Evolutionary conservation across 768 basidiomycete species (phyloP).

Genomic region (Boletus bicolor): DNA sequence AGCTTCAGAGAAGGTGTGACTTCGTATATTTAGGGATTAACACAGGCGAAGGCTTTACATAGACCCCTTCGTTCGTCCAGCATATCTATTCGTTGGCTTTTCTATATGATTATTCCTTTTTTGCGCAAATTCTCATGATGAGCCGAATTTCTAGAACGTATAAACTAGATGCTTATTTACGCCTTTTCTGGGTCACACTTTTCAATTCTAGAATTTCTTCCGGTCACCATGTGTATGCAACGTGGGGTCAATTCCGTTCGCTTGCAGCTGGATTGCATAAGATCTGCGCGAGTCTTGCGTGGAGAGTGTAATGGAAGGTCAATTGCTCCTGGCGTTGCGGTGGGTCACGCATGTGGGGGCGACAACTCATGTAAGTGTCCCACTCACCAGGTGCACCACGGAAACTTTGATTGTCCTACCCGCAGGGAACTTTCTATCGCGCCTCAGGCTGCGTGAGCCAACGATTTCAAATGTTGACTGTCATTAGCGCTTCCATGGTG

Average conservation of each 20-base stretch:
- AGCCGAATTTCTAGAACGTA: conserved; percentile 23
- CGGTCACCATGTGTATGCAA: conserved; percentile 12
- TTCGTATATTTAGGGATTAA: conserved; percentile 27
- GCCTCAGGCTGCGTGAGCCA: neutral
- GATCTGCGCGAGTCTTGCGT: conserved; percentile 12
- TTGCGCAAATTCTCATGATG: conserved; percentile 27
- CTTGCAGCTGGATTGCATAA: conserved; percentile 8
- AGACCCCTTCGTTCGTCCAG: conserved; percentile 19
- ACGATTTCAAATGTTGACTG: neutral
- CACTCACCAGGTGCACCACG: neutral
- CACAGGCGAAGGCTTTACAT: conserved; percentile 26
- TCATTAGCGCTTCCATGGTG: neutral
- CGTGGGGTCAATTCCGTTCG: conserved; percentile 14
- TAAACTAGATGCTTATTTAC: conserved; percentile 18
- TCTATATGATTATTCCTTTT: conserved; percentile 40
- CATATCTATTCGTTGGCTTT: conserved; percentile 34
- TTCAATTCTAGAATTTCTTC: conserved; percentile 14
- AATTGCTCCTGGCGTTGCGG: conserved; percentile 1
- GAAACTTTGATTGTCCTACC: neutral
- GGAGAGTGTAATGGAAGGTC: conserved; percentile 21
- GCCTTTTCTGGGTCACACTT: conserved; percentile 6
- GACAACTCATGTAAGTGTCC: neutral
- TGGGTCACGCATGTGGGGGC: conserved; percentile 7
- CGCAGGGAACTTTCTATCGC: neutral
- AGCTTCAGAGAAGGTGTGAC: conserved; percentile 30